Evolutionary conservation across 257 asterid genomes (phyloP).

Genomic region (Misopates orontium): DNA sequence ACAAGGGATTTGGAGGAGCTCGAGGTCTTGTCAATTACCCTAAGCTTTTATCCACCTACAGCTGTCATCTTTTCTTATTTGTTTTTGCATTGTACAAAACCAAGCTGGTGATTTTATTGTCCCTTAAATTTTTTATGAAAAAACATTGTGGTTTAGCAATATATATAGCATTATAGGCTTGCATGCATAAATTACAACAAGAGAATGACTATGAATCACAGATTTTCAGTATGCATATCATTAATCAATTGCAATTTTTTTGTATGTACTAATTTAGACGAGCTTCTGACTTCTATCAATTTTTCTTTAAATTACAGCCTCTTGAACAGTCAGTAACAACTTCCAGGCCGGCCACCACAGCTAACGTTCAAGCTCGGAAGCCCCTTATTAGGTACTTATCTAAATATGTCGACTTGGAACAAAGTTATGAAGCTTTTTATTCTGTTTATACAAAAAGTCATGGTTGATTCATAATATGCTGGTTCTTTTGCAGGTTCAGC

Average conservation of each 20-base stretch:
- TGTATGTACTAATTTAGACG: conserved; percentile 1
- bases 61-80: conserved; percentile 1
- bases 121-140: background rate
- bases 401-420: background rate
- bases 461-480: conserved; percentile 19
- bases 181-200: too few species aligned
- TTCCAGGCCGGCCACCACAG: conserved; percentile 42
- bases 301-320: conserved; percentile 48
- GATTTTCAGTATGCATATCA: conserved; percentile 1
- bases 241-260: background rate
- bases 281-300: conserved; percentile 23
- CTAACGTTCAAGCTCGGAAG: conserved; percentile 55
- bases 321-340: conserved; percentile 50
- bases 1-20: conserved; percentile 66
- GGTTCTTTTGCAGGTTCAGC: conserved; percentile 56
- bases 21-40: conserved; percentile 56
- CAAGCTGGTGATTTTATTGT: background rate
- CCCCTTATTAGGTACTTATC: conserved; percentile 66
- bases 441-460: background rate
- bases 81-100: conserved; percentile 16
- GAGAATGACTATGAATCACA: background rate
- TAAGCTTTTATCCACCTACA: conserved; percentile 8
- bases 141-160: background rate
- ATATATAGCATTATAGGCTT: background rate
- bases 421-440: background rate